Base-by-base conservation (phyloP, 2,329 filamentous ascomycete genomes). In the Aspergillus sp. region DNA sequence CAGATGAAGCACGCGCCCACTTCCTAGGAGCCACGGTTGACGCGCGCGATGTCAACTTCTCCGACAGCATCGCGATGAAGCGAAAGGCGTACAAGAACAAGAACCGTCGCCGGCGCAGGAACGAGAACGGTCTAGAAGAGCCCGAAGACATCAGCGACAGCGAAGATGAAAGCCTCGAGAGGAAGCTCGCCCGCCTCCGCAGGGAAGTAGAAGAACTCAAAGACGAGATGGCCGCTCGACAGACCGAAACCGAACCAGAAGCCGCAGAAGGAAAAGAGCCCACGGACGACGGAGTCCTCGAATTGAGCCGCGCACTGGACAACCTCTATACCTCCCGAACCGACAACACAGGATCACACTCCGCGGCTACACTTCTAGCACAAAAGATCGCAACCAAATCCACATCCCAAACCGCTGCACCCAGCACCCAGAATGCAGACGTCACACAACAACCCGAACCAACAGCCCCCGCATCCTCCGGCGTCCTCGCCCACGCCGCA, bases 61-160 rank as follows among this genome's bases (percentile, higher is more conserved):
- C 93, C 2, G 93, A 97, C 76, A 89, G 93, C 56, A 88, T 98
- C 39, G 88, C 87, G 61, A 87, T 87, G 50, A 94, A 94, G 75
- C 86, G 91, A 64, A 91, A 90, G 76, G 91, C 91, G 23, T 97
- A 97, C 80, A 88, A 87, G 66, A 88, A 88, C 38, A 88, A 89
- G 6, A 90, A 84, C 51, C 85, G 89, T 53, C 84, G 88, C 64
- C 83, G 86, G 55, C 83, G 87, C 59, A 72, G 71, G 71, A 68
- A 71, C 51, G 74, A 76, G 38, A 75, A 77, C 23, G 75, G 75
- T 3, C 68, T 84, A 1, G 83, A 88, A 68, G 87, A 90, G 68
- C 80, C 90, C 17, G 91, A 88, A 2, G 90, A 94, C 65, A 79
- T 91, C 15, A 93, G 90, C 67, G 90, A 92, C 60, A 88, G 87